Percentiles rank a stretch among this genome's conserved stretches.
These are phyloP conservation scores for Amylocarpus encephaloides DNA, from an alignment of 2,329 filamentous ascomycete species.

Conservation along the genomic window DNA sequence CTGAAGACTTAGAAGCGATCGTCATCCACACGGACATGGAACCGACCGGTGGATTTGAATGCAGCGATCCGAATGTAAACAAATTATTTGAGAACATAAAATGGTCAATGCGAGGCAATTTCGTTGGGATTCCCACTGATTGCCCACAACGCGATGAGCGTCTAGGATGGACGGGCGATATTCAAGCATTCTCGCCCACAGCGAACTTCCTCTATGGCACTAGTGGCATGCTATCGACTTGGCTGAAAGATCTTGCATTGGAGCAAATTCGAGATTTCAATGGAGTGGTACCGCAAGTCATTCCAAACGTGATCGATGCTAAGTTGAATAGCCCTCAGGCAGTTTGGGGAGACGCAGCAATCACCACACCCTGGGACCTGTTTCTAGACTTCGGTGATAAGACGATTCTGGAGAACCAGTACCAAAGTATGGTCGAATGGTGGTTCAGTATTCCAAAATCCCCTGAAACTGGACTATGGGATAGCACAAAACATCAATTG, in stretches of 20 bases:
- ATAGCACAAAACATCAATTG: constrained; percentile 33
- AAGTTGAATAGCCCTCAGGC: constrained; percentile 18
- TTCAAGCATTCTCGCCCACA: constrained; percentile 39
- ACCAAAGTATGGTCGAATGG: constrained; percentile 37
- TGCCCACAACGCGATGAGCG: constrained; percentile 44
- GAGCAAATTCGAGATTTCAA: constrained; percentile 31
- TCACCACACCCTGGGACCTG: constrained; percentile 37
- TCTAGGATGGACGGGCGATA: constrained; percentile 43
- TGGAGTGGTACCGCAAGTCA: constrained; percentile 15
- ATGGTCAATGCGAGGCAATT: constrained; percentile 44
- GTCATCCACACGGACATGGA: constrained; percentile 25
- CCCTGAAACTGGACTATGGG: constrained; percentile 36
- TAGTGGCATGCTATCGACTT: constrained; percentile 31
- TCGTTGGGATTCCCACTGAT: constrained; percentile 40
- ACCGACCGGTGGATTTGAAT: constrained; percentile 23
- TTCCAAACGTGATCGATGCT: constrained; percentile 16
- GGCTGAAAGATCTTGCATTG: constrained; percentile 34
- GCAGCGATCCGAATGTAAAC: constrained; percentile 34
- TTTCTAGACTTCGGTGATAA: constrained; percentile 37
- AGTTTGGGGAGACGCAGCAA: constrained; percentile 39
- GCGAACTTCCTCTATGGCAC: constrained; percentile 38
- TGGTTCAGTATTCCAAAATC: constrained; percentile 34
- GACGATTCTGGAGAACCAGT: constrained; percentile 34
- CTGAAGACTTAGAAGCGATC: constrained; percentile 18
- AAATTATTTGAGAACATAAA: constrained; percentile 40